A percentile compares a stretch with the other conserved stretches of the same genome.
Conservation (phyloP, 441 rosid genomes). For the Erodium chrysanthum region DNA sequence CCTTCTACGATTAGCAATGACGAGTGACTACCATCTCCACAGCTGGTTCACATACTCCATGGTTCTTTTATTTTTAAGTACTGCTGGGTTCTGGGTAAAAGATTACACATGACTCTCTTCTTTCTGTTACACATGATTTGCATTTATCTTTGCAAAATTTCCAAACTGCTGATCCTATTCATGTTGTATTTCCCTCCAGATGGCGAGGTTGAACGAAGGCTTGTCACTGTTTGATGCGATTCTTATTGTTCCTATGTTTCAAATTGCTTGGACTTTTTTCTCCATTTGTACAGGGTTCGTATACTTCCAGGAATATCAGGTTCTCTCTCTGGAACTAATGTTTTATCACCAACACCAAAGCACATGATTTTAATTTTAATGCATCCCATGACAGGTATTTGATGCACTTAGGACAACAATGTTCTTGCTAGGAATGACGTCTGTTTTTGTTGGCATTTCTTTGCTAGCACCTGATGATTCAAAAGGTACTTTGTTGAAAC, state of each 20-base stretch:
- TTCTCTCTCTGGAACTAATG: conserved; percentile 15
- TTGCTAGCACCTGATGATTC: conserved; percentile 91
- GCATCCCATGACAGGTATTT: conserved; percentile 50
- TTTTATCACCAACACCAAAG: neutral
- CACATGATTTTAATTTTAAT: conserved; percentile 11
- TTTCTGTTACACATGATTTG: neutral
- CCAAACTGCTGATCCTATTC: conserved; percentile 10
- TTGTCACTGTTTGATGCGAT: conserved; percentile 87
- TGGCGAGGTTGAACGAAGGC: conserved; percentile 92
- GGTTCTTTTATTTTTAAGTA: conserved; percentile 85
- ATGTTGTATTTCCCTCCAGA: conserved; percentile 37
- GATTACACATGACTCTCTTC: neutral
- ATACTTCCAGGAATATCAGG: conserved; percentile 98
- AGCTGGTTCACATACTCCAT: conserved; percentile 96
- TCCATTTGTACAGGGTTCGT: conserved; percentile 96
- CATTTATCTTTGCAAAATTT: conserved; percentile 14
- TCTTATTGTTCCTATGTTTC: conserved; percentile 97
- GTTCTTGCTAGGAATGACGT: conserved; percentile 83
- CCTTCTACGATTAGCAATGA: conserved; percentile 84
- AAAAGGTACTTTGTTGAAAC: conserved; percentile 35
- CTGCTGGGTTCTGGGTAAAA: conserved; percentile 96
- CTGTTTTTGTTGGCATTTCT: conserved; percentile 78
- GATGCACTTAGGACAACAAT: conserved; percentile 79
- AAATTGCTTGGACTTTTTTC: conserved; percentile 98
- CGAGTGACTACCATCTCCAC: conserved; percentile 70